Evolutionary conservation across 1,139 yeast species (phyloP).

Genomic region (Taiozyma onychis): DNA sequence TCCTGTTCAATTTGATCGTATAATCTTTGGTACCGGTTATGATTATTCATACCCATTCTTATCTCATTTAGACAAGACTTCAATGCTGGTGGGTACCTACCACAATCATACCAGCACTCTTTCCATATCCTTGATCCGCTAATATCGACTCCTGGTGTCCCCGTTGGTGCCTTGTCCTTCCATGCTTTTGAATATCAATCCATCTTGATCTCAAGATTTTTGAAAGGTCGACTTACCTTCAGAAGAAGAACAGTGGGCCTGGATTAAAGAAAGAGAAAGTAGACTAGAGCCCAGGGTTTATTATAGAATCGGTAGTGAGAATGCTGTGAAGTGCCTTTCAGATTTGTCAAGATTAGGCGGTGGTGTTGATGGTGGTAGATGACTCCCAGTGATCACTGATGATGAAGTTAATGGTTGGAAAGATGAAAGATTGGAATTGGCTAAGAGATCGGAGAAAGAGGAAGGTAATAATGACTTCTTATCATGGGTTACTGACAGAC

Average conservation of each 20-base stretch:
- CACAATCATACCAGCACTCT: slow-evolving; percentile 34
- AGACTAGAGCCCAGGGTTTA: slow-evolving; percentile 27
- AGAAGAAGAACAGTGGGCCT: slow-evolving; percentile 9
- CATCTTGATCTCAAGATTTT: slow-evolving; percentile 22
- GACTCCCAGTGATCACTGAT: not conserved
- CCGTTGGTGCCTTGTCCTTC: slow-evolving; percentile 15
- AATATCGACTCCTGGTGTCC: slow-evolving; percentile 29
- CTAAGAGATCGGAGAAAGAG: no score
- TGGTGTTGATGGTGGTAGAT: no score
- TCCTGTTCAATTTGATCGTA: slow-evolving; percentile 24
- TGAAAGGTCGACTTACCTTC: slow-evolving; percentile 17
- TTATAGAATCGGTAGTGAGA: slow-evolving; percentile 27
- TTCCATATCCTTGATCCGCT: slow-evolving; percentile 38
- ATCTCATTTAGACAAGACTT: slow-evolving; percentile 8
- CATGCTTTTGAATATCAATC: slow-evolving; percentile 20
- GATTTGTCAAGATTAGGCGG: slow-evolving; percentile 16
- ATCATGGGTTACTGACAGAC: no score
- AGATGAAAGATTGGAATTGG: no score
- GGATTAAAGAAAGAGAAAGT: slow-evolving; percentile 10
- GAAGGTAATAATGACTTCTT: no score
- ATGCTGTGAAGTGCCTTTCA: slow-evolving; percentile 20
- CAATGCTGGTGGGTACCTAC: slow-evolving; percentile 9
- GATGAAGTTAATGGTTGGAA: no score
- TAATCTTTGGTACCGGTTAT: slow-evolving; percentile 37
- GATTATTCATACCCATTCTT: slow-evolving; percentile 31